Evolutionary conservation across 495 filamentous ascomycete species (phyloP), one percentile per base, ranked within the genome.

Genomic region (Poronia punctata): DNA sequence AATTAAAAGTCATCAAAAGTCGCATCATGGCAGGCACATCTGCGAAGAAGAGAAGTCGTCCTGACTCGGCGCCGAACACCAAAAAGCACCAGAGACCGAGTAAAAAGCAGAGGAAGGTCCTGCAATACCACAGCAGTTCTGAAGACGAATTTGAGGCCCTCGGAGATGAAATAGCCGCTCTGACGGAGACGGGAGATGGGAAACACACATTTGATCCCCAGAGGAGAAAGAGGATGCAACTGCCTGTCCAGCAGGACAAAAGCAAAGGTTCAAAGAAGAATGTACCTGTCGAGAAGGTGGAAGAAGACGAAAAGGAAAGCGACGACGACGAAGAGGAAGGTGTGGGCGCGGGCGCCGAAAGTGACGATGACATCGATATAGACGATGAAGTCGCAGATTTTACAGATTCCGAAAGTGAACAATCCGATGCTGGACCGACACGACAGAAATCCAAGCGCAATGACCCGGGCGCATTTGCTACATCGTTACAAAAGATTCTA

Each of bases 401-500:
- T 31, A 45, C 46, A 30, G 59, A 49, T 16, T 55, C 58, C 11
- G 48, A 56, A 5, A 61, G 49, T 7, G 51, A 54, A 17, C 48
- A 48, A 19, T 64, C 64, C 3, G 58, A 68, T 27, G 41, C 56
- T 14, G 67, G 59, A 14, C 48, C 55, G 3, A 48, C 62, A 40
- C 71, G 72, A 46, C 43, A 67, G 15, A 72, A 67, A 60, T 69
- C 67, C 5, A 92, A 95, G 59, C 85, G 88, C 46, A 90, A 95
- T 59, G 89, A 98, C 63, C 88, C 92, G 9, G 66, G 72, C 40
- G 87, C 84, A 32, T 96, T 98, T 66, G 84, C 88, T 6, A 88
- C 79, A 16, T 90, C 88, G 26, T 92, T 98, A 55, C 79, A 81
- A 49, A 88, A 88, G 54, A 97, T 98, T 64, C 73, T 98, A 15